Evolutionary conservation across 148 eudicot species (phyloP).

Genomic region (Salicornia ramosissima): DNA sequence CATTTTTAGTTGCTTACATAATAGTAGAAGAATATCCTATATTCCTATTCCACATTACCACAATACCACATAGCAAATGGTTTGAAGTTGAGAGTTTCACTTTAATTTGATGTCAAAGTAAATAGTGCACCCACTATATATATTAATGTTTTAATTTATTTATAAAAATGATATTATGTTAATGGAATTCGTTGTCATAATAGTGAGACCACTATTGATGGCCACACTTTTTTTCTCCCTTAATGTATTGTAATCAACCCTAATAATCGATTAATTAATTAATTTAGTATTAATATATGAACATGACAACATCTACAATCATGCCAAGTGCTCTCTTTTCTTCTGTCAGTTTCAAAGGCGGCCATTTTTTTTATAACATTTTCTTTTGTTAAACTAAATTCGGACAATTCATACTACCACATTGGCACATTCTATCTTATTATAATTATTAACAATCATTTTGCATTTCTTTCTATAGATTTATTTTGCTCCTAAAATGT

Average conservation of each 20-base stretch:
- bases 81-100: too few relatives aligned
- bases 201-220: conserved; percentile 31
- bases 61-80: too few relatives aligned
- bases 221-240: neutral
- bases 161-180: conserved; percentile 14
- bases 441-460: too few relatives aligned
- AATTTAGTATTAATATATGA: neutral
- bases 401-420: too few relatives aligned
- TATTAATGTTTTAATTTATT: neutral
- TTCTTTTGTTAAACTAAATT: too few relatives aligned
- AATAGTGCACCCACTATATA: conserved; percentile 40
- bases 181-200: conserved; percentile 48
- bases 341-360: conserved; percentile 12
- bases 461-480: too few relatives aligned
- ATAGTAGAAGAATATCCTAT: too few relatives aligned
- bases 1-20: too few relatives aligned
- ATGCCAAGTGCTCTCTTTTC: neutral
- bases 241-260: conserved; percentile 6
- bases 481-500: too few relatives aligned
- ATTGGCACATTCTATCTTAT: too few relatives aligned
- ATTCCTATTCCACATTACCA: too few relatives aligned
- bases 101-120: conserved; percentile 15
- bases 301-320: neutral
- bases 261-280: neutral
- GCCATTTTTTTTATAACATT: too few relatives aligned